Evolutionary conservation across 192 early-diverging fungal genomes (phyloP), one percentile per base, ranked within the genome.

Genomic region (Coemansia umbellata): DNA sequence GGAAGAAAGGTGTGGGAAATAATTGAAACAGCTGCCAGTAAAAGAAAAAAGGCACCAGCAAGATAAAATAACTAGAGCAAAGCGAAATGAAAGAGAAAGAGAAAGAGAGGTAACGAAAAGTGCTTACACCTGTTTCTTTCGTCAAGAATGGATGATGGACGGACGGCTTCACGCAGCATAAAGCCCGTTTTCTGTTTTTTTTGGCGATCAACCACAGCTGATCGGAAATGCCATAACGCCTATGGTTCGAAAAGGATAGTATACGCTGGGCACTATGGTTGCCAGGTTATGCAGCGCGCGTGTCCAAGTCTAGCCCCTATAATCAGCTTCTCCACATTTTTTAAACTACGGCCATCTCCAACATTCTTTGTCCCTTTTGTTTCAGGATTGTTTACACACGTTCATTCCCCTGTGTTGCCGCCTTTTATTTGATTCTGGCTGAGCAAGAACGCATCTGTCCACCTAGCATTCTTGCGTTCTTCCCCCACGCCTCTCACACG

Each of bases 141-240:
- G n/a, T n/a, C n/a, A n/a, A n/a, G n/a, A n/a, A n/a, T n/a, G n/a
- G n/a, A n/a, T n/a, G n/a, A n/a, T n/a, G n/a, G n/a, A n/a, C n/a
- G n/a, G n/a, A n/a, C n/a, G n/a, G n/a, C n/a, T n/a, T n/a, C n/a
- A n/a, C n/a, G n/a, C n/a, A n/a, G n/a, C n/a, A n/a, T n/a, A 13
- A 18, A 22, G 30, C 15, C 27, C 33, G 15, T 7, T 1, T 18
- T 8, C 40, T 45, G 3, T 23, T 14, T 45, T 19, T 45, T 45
- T 26, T 45, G 13, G 43, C 5, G n/a, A n/a, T n/a, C n/a, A n/a
- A n/a, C n/a, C n/a, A n/a, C n/a, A n/a, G 47, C 35, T 41, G 39
- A 22, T 8, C 49, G 23, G 45, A 28, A 55, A 45, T 55, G 53
- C 53, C 53, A 55, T 55, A 55, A 55, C 40, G 24, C 40, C 52